phyloP scores from a whole-genome alignment of 768 basidiomycete species.

The Fistulinella prunicolor region DNA sequence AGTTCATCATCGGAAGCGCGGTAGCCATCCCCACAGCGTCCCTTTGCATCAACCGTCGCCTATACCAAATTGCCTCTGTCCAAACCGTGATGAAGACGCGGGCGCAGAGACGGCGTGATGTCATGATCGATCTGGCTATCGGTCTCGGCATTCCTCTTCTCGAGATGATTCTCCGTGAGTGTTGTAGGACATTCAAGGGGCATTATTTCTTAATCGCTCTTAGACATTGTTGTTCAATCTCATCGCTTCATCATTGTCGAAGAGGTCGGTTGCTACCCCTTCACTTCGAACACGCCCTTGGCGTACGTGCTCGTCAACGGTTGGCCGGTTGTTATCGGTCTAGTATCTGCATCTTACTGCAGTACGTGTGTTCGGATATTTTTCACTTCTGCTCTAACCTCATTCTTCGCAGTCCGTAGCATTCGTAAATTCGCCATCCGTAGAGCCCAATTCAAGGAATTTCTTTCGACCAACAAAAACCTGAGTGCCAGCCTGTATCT shows the following conservation, averaged over 20 bases:
- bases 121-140: conserved; percentile 44
- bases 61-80: conserved; percentile 37
- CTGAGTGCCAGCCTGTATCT: conserved; percentile 57
- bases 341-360: conserved; percentile 39
- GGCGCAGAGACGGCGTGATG: conserved; percentile 40
- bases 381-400: too few species aligned
- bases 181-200: neutral
- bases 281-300: conserved; percentile 34
- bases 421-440: conserved; percentile 32
- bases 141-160: conserved; percentile 47
- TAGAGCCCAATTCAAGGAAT: conserved; percentile 34
- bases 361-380: conserved; percentile 28
- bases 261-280: conserved; percentile 46
- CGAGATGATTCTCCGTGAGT: conserved; percentile 46
- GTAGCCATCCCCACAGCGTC: conserved; percentile 27
- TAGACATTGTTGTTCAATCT: conserved; percentile 51
- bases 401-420: conserved; percentile 20
- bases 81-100: conserved; percentile 48
- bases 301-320: conserved; percentile 34
- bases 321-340: conserved; percentile 43
- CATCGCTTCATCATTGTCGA: conserved; percentile 50
- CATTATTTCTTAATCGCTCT: neutral
- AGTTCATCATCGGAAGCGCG: conserved; percentile 9
- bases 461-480: conserved; percentile 36
- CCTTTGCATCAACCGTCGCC: conserved; percentile 36